phyloP scores from a whole-genome alignment of 169 alveolate species.

The Eimeria sp. region DNA sequence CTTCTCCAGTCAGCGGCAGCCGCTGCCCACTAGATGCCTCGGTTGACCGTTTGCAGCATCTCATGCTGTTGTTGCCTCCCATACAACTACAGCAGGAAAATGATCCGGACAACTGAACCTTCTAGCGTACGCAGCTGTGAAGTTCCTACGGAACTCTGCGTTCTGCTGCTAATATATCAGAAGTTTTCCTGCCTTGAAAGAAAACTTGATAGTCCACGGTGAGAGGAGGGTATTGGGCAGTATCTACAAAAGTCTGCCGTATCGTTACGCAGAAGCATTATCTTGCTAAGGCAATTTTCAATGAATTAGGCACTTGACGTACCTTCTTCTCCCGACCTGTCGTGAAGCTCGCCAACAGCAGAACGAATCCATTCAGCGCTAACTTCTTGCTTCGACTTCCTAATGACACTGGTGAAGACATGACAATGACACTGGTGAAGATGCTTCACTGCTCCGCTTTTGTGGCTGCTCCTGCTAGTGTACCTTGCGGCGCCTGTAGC shows the following conservation, averaged over 20 bases:
- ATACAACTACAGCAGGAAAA: slow-evolving; percentile 54
- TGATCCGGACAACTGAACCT: slow-evolving; percentile 34
- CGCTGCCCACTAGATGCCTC: slow-evolving; percentile 20
- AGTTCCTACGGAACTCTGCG: slow-evolving; percentile 38
- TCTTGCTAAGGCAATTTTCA: background rate
- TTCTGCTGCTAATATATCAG: slow-evolving; percentile 14
- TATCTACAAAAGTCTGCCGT: background rate
- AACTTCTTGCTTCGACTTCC: background rate
- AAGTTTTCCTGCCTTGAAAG: background rate
- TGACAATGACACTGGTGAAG: no score
- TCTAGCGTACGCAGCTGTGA: slow-evolving; percentile 42
- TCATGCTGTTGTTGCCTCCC: slow-evolving; percentile 53
- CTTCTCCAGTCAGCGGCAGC: slow-evolving; percentile 37
- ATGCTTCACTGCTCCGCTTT: no score
- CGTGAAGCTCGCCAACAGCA: background rate
- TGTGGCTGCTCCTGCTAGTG: no score
- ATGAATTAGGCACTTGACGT: no score
- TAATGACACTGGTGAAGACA: no score
- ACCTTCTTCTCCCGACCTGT: background rate
- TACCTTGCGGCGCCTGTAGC: no score
- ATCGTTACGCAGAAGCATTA: background rate
- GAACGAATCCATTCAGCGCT: background rate
- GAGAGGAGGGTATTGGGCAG: background rate
- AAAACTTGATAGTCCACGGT: background rate
- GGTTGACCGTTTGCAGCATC: slow-evolving; percentile 21